Evolutionary conservation across 2,329 filamentous ascomycete species (phyloP), one percentile per base, ranked within the genome.

Genomic region (Colletotrichum shisoi): DNA sequence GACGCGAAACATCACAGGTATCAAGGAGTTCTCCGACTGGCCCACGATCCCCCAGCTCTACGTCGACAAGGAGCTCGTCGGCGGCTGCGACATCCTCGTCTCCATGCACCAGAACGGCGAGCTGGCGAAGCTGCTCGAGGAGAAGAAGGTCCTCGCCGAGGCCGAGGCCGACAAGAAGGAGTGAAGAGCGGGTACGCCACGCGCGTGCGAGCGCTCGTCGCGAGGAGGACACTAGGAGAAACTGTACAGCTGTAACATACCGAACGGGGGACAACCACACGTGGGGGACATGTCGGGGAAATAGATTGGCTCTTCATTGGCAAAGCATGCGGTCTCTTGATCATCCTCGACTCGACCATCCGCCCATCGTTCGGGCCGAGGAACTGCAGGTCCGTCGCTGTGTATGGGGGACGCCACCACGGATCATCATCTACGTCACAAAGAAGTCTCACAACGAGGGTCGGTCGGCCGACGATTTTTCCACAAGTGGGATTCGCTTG

Each of bases 11-110:
- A 27, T 5, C 24, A 27, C 71, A 94, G 94, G 95, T 59, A 97
- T 99, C 82, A 99, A 99, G 82, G 94, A 99, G 81, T 99, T 95
- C 84, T 97, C 94, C 1, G 95, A 98, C 77, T 99, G 95, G 95
- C 95, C 95, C 15, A 99, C 95, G 21, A 98, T 99, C 77, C 95
- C 95, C 7, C 95, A 99, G 79, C 85, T 99, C 19, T 99, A 98
- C 80, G 85, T 99, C 58, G 88, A 96, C 70, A 94, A 94, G 81
- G 94, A 99, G 78, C 99, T 99, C 77, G 84, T 99, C 53, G 95
- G 95, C 62, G 95, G 95, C n/a, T 97, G 94, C 77, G 95, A 99
- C 79, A 99, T 99, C 71, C 79, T 99, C 73, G 90, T 98, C 77
- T 91, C 90, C 2, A 98, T 99, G 95, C 94, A 98, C 82, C 92